phyloP scores from a whole-genome alignment of 192 early-diverging fungal genomes.

The Phlyctochytrium planicorne region DNA sequence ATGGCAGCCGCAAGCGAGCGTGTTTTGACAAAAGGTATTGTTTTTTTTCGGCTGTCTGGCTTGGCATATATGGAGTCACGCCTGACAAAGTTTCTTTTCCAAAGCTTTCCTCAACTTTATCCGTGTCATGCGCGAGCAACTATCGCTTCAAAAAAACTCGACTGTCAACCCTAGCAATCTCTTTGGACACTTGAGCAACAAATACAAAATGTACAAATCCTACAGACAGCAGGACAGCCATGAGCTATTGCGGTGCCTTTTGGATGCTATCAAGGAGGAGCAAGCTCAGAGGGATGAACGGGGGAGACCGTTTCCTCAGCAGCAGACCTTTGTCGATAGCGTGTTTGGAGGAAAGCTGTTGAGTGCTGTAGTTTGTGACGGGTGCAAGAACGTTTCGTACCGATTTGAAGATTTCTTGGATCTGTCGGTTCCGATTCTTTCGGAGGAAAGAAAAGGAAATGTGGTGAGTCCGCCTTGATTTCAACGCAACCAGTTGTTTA shows the following conservation, averaged over 20 bases:
- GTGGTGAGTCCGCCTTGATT: neutral
- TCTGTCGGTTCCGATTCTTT: conserved; percentile 52
- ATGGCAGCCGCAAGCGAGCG: neutral
- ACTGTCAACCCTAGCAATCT: conserved; percentile 53
- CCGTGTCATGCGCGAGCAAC: conserved; percentile 12
- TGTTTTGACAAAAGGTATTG: neutral
- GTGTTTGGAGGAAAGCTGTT: conserved; percentile 69
- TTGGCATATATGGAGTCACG: neutral
- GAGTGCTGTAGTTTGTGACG: conserved; percentile 65
- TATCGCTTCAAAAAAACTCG: neutral
- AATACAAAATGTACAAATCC: conserved; percentile 58
- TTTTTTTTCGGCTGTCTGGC: neutral
- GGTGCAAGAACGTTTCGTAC: conserved; percentile 56
- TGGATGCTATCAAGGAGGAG: conserved; percentile 64
- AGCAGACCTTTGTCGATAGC: conserved; percentile 58
- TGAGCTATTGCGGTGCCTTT: conserved; percentile 64
- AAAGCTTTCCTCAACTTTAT: conserved; percentile 22
- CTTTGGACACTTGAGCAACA: conserved; percentile 54
- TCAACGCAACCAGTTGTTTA: conserved; percentile 10
- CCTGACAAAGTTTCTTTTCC: too few relatives aligned
- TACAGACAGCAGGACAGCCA: conserved; percentile 72
- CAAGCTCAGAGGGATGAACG: conserved; percentile 24
- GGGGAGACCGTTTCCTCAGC: neutral
- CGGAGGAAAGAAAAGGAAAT: conserved; percentile 20
- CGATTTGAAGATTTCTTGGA: conserved; percentile 65